phyloP scores from a whole-genome alignment of 495 filamentous ascomycete species.

The Hypoxylon fragiforme region DNA sequence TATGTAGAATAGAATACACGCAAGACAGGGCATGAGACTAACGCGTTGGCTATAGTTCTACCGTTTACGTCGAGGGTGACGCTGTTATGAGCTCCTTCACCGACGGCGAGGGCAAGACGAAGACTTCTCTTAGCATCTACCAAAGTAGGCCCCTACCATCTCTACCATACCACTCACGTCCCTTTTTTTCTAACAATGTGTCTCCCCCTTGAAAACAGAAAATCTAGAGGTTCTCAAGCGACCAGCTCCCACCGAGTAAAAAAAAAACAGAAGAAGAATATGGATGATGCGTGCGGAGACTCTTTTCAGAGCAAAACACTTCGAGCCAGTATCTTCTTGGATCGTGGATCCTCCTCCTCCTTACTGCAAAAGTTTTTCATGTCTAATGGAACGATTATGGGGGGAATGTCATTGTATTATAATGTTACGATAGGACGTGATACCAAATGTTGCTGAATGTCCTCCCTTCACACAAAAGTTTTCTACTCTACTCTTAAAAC shows the following conservation, averaged over 20 bases:
- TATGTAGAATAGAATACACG: background rate
- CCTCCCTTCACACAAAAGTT: background rate
- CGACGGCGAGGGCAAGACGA: conserved; percentile 64
- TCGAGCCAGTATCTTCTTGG: background rate
- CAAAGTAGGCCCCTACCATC: no score
- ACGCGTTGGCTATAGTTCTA: conserved; percentile 36
- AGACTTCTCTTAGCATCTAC: conserved; percentile 61
- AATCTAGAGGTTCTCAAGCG: conserved; percentile 64
- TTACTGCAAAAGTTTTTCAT: conserved; percentile 16
- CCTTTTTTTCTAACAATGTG: background rate
- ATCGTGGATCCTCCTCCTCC: background rate
- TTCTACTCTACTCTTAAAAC: background rate
- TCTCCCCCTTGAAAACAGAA: conserved; percentile 42
- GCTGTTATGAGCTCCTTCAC: conserved; percentile 62
- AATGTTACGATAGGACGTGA: conserved; percentile 24
- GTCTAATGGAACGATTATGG: conserved; percentile 15
- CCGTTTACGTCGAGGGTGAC: conserved; percentile 76
- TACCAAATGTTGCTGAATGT: conserved; percentile 19
- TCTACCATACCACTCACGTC: conserved; percentile 16
- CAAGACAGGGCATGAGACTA: background rate
- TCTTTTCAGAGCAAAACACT: no score
- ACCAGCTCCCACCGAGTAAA: conserved; percentile 29
- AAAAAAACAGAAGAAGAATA: no score
- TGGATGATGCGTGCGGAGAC: no score
- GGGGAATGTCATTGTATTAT: conserved; percentile 25